phyloP scores from a whole-genome alignment of 257 asterid genomes.

The Linaria vulgaris region DNA sequence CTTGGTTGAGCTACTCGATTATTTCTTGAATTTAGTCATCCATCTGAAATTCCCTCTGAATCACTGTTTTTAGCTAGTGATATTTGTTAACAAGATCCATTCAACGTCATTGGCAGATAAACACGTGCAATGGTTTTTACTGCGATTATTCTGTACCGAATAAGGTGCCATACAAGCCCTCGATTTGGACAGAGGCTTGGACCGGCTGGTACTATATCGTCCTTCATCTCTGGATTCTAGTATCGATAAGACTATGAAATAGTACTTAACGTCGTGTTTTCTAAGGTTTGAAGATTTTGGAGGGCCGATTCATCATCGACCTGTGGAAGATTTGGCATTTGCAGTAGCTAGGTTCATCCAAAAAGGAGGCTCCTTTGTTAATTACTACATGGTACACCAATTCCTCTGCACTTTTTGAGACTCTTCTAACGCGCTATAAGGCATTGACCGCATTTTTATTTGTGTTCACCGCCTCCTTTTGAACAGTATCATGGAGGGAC shows the following conservation, averaged over 20 bases:
- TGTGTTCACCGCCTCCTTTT: not conserved
- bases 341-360: slow-evolving; percentile 88
- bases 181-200: slow-evolving; percentile 98
- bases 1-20: not conserved
- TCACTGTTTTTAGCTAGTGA: slow-evolving; percentile 4
- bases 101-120: slow-evolving; percentile 57
- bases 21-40: slow-evolving; percentile 8
- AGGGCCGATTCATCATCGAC: slow-evolving; percentile 81
- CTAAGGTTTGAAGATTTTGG: slow-evolving; percentile 92
- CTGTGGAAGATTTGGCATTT: slow-evolving; percentile 94
- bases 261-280: not conserved
- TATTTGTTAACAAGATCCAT: slow-evolving; percentile 7
- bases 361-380: slow-evolving; percentile 95
- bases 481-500: slow-evolving; percentile 95
- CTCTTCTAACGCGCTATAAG: not conserved
- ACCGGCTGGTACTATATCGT: slow-evolving; percentile 72
- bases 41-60: slow-evolving; percentile 6
- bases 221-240: slow-evolving; percentile 1
- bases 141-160: slow-evolving; percentile 91
- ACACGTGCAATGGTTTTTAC: slow-evolving; percentile 93
- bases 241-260: not conserved
- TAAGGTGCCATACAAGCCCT: slow-evolving; percentile 88
- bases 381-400: slow-evolving; percentile 77
- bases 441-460: not conserved
- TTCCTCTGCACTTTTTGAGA: not conserved